phyloP scores from a whole-genome alignment of 2,329 filamentous ascomycete genomes.

The Sporothrix inflata region DNA sequence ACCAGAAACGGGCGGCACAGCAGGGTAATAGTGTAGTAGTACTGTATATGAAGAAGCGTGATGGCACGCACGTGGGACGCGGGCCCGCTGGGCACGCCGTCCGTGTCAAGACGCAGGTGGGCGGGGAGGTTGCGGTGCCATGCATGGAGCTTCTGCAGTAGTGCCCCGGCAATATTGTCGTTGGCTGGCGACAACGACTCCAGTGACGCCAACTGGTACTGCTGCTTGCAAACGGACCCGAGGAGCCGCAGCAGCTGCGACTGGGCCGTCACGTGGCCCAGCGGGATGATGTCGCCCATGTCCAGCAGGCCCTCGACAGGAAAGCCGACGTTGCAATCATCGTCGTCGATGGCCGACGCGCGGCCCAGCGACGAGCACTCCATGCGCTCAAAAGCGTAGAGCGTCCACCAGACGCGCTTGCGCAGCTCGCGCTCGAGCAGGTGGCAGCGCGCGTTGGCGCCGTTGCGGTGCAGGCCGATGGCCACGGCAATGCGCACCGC shows the following conservation, averaged over 20 bases:
- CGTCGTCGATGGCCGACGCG: conserved; percentile 40
- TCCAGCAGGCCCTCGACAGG: conserved; percentile 38
- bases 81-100: too few relatives aligned
- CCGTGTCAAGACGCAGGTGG: not conserved
- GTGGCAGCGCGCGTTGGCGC: conserved; percentile 30
- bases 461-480: conserved; percentile 34
- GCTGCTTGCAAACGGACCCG: conserved; percentile 38
- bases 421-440: conserved; percentile 41
- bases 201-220: conserved; percentile 31
- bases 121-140: conserved; percentile 13
- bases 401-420: conserved; percentile 41
- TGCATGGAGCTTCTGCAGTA: too few relatives aligned
- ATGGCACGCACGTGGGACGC: conserved; percentile 35
- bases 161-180: too few relatives aligned
- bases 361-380: conserved; percentile 41
- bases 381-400: conserved; percentile 41
- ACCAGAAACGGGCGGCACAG: conserved; percentile 40
- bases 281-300: conserved; percentile 35
- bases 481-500: conserved; percentile 33
- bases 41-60: conserved; percentile 38
- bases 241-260: conserved; percentile 35
- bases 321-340: conserved; percentile 38
- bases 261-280: conserved; percentile 32
- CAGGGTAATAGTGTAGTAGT: conserved; percentile 38
- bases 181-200: too few relatives aligned